Evolutionary conservation across 257 asterid species (phyloP).

Genomic region (Salvia hispanica): DNA sequence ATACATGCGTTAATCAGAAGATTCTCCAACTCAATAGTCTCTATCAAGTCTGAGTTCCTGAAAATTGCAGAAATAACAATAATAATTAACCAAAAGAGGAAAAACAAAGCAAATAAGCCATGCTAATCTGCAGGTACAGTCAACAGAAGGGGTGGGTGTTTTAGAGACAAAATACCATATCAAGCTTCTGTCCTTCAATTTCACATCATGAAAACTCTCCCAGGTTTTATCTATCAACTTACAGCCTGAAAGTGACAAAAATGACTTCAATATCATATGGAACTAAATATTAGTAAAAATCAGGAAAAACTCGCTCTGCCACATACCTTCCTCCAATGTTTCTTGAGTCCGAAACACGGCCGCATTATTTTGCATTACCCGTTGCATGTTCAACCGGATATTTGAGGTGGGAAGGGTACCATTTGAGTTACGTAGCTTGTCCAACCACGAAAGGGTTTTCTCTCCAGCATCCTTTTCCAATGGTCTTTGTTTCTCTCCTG

Average conservation of each 20-base stretch:
- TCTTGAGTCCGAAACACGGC: constrained; percentile 99
- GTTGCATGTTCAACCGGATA: constrained; percentile 90
- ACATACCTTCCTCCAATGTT: constrained; percentile 89
- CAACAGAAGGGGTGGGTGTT: constrained; percentile 11
- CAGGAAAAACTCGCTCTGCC: constrained; percentile 10
- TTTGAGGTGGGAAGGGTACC: constrained; percentile 92
- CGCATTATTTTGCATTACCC: constrained; percentile 95
- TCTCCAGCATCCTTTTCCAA: constrained; percentile 88
- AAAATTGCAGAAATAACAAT: neutral
- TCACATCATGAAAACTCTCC: constrained; percentile 89
- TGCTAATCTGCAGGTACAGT: neutral
- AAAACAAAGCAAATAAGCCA: constrained; percentile 17
- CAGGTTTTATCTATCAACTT: constrained; percentile 86
- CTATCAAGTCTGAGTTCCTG: constrained; percentile 97
- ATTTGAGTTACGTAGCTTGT: constrained; percentile 87
- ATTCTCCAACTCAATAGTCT: constrained; percentile 92
- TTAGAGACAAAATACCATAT: constrained; percentile 63
- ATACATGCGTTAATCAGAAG: constrained; percentile 92
- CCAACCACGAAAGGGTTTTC: constrained; percentile 91
- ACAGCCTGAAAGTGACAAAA: constrained; percentile 60
- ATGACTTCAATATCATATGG: constrained; percentile 14
- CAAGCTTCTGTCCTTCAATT: constrained; percentile 85
- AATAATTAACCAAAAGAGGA: neutral
- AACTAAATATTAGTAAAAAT: neutral
- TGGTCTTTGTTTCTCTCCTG: constrained; percentile 85